Conservation (phyloP, 441 rosid genomes). For the Bruguiera hainesii region DNA sequence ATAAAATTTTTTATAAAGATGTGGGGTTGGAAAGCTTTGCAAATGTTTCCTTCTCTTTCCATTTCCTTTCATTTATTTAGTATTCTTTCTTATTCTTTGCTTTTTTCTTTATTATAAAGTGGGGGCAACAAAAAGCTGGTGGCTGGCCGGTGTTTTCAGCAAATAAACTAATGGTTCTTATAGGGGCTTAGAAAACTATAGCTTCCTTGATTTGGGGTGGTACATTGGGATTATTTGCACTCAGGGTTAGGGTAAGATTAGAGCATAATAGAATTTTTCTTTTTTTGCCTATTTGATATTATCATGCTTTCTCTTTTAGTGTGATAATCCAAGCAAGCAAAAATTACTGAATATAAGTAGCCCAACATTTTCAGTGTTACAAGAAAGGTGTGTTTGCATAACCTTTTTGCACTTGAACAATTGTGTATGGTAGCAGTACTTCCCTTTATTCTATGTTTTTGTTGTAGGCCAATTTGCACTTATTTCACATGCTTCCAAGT, state of each 20-base stretch:
- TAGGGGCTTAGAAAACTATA: neutral
- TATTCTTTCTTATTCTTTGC: constrained; percentile 52
- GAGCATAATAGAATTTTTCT: too few species aligned
- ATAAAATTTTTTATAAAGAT: constrained; percentile 34
- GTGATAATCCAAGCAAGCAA: neutral
- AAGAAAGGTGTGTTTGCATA: constrained; percentile 2
- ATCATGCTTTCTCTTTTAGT: neutral
- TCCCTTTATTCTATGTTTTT: neutral
- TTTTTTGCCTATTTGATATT: neutral
- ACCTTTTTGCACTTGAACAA: neutral
- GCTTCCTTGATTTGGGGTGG: neutral
- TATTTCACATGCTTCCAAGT: neutral
- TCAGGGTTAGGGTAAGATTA: neutral
- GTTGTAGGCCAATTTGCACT: constrained; percentile 3
- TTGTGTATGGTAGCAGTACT: neutral
- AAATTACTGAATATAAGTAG: neutral
- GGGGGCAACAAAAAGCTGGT: constrained; percentile 27
- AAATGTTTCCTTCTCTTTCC: constrained; percentile 30
- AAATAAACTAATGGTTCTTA: neutral
- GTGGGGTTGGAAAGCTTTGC: constrained; percentile 37
- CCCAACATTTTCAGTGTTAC: constrained; percentile 2
- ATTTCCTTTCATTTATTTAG: constrained; percentile 34
- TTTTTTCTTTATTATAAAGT: constrained; percentile 93
- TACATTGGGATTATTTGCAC: neutral
- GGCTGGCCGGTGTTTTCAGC: neutral